A percentile compares a stretch with the other conserved stretches of the same genome.
Evolutionary conservation across 768 basidiomycete species (phyloP).

Genomic region (Termitomyces sp.): DNA sequence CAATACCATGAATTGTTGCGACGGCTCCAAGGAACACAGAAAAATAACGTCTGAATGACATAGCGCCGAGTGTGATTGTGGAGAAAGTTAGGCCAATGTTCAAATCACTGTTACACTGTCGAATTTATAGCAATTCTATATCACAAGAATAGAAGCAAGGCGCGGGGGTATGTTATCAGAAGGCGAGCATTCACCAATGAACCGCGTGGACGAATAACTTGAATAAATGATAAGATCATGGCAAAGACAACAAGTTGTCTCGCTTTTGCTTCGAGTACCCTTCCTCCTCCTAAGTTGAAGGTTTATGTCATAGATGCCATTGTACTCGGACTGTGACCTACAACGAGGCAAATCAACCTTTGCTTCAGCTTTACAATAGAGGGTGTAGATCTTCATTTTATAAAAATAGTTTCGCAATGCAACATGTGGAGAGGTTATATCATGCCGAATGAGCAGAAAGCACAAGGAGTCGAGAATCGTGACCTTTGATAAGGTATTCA

Average conservation of each 20-base stretch:
- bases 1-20: conserved; percentile 18
- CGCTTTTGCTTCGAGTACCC: neutral
- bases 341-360: neutral
- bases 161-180: conserved; percentile 9
- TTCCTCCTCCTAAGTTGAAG: too few relatives aligned
- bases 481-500: neutral
- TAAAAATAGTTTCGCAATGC: neutral
- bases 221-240: neutral
- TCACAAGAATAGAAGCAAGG: conserved; percentile 14
- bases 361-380: neutral
- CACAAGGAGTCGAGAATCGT: neutral
- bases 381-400: neutral
- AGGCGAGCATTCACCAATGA: conserved; percentile 1
- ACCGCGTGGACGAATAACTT: conserved; percentile 8
- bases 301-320: neutral
- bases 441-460: neutral
- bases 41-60: conserved; percentile 5
- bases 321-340: neutral
- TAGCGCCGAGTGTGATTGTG: neutral
- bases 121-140: conserved; percentile 6
- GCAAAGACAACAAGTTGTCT: neutral
- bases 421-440: neutral
- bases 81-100: neutral
- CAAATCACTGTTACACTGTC: neutral
- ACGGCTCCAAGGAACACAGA: conserved; percentile 18